Evolutionary conservation across 306 rosid species (phyloP).

Genomic region (Cicer arietinum): DNA sequence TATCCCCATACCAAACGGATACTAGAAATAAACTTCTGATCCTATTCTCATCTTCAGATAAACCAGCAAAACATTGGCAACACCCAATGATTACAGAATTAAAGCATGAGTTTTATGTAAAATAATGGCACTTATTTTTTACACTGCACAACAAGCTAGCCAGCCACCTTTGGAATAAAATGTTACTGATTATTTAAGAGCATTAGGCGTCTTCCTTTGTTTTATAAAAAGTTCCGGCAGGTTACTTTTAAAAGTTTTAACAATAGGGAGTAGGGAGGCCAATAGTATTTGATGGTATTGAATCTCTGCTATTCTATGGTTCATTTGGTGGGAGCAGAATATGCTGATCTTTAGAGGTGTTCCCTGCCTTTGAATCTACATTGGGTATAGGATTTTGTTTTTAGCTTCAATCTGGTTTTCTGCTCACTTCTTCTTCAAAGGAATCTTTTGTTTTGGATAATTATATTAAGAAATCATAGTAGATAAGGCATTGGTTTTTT

Average conservation of each 20-base stretch:
- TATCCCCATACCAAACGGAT: background rate
- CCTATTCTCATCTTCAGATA: conserved; percentile 4
- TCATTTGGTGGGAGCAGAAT: conserved; percentile 11
- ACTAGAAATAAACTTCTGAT: background rate
- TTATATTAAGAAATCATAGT: too few species aligned
- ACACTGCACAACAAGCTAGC: background rate
- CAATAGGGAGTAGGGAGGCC: conserved; percentile 7
- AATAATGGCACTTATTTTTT: conserved; percentile 4
- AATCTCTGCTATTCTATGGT: background rate
- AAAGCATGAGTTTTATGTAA: conserved; percentile 11
- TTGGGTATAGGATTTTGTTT: too few species aligned
- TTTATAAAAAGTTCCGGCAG: background rate
- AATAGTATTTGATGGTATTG: conserved; percentile 12
- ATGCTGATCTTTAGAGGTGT: background rate
- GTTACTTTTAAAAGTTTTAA: conserved; percentile 15
- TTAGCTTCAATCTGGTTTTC: too few species aligned
- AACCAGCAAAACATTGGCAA: conserved; percentile 9
- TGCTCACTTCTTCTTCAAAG: too few species aligned
- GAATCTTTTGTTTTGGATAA: too few species aligned
- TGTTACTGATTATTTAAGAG: conserved; percentile 5
- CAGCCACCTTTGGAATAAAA: background rate
- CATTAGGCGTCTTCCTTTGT: conserved; percentile 1
- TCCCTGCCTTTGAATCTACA: background rate
- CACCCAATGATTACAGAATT: background rate
- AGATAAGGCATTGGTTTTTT: too few species aligned